Base-by-base conservation (phyloP, 257 asterid species). In the Ophiorrhiza pumila region DNA sequence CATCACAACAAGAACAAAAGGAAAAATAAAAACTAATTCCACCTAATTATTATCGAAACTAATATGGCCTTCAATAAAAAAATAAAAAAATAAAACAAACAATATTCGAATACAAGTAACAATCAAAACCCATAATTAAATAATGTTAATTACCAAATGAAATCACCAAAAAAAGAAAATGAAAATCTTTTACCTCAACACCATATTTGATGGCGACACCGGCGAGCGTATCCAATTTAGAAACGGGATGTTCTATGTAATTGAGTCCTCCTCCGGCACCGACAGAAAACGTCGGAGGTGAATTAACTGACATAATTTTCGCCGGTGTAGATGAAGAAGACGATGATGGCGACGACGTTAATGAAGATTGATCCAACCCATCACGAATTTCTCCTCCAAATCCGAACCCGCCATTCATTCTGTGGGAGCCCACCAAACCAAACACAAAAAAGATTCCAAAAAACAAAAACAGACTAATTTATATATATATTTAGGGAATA, bases 191-290 rank as follows among this genome's bases (percentile, higher is more conserved):
- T 80, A 92, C 97, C 96, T 92, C 97, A 55, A 92, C 96, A 31
- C 97, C 96, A 71, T 90, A 92, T 78, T 86, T 90, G 80, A 92
- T 92, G 52, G 97, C 96, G 71, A 92, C 91, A 43, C 97, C 97
- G 50, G 96, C 96, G 32, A 92, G 87, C 6, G 97, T 92, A 72
- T 92, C 97, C 77, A 85, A 88, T 71, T 85, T 92, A 53, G 96
- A 85, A 74, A 92, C 90, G 25, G 83, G 72, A 77, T 92, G 97
- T 15, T 78, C 71, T 43, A 90, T 85, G 75, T 63, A 77, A 77
- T 79, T 82, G 27, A 65, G 62, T n/a, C 83, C 85, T 27, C 69
- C 81, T 45, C 84, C 87, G 29, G 71, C 82, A 59, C 79, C 83
- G 15, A 77, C 65, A 20, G 72, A 69, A 23, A 76, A 27, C 52